Conservation (phyloP, 2,329 filamentous ascomycete species). For the Pseudogymnoascus sp. region DNA sequence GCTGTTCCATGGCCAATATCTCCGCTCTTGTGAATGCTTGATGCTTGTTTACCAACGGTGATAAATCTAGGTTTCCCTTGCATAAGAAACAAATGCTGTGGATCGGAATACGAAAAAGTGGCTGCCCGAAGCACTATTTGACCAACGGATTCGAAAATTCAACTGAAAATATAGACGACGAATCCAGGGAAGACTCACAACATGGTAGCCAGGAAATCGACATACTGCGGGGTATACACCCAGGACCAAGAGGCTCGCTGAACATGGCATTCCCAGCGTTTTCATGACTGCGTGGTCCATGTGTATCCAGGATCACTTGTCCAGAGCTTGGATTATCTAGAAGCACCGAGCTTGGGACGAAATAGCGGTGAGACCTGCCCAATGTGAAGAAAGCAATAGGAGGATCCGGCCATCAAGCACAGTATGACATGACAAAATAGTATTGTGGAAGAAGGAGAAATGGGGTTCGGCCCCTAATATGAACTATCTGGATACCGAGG, state of each 20-base stretch:
- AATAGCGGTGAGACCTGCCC: not conserved
- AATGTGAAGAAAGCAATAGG: not conserved
- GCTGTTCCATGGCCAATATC: not conserved
- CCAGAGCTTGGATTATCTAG: not conserved
- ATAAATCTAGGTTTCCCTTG: not conserved
- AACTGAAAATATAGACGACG: not conserved
- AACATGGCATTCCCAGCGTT: not conserved
- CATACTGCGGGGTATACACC: not conserved
- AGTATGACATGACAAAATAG: not conserved
- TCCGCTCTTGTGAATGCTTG: not conserved
- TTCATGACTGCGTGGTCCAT: not conserved
- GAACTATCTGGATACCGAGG: not conserved
- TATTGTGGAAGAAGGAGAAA: not conserved
- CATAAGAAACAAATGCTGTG: not conserved
- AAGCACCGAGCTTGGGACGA: not conserved
- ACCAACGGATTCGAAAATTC: not conserved
- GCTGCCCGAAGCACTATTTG: not conserved
- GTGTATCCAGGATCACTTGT: not conserved
- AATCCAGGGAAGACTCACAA: not conserved
- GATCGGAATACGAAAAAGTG: not conserved
- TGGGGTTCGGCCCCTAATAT: not conserved
- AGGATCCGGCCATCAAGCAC: not conserved
- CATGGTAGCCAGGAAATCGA: not conserved
- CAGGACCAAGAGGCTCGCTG: not conserved
- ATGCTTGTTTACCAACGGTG: not conserved